phyloP scores from a whole-genome alignment of 129 eudicot genomes.

The Artemisia annua region DNA sequence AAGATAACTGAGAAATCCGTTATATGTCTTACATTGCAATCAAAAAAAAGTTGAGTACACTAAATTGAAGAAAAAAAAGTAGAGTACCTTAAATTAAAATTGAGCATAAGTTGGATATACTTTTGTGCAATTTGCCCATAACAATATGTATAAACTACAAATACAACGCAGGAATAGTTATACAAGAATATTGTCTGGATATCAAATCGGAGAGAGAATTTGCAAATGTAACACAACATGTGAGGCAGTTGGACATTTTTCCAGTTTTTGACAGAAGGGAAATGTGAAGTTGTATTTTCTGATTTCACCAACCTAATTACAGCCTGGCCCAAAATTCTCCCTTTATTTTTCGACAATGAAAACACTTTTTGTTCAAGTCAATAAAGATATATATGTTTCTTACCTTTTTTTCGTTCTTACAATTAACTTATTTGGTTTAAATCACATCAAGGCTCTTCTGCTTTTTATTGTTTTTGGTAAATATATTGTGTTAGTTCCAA shows the following conservation, averaged over 20 bases:
- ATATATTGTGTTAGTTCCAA: background rate
- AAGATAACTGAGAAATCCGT: too few species aligned
- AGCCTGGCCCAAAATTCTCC: conserved; percentile 22
- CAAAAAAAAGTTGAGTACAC: too few species aligned
- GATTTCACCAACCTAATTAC: conserved; percentile 33
- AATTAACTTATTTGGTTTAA: background rate
- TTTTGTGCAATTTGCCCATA: too few species aligned
- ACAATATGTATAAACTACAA: too few species aligned
- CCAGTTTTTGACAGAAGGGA: conserved; percentile 36
- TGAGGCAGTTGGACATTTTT: conserved; percentile 31
- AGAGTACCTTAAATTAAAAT: too few species aligned
- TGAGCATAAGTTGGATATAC: too few species aligned
- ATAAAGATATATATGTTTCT: background rate
- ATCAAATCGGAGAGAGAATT: too few species aligned
- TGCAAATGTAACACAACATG: conserved; percentile 29
- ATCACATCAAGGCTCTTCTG: background rate
- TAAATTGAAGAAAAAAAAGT: too few species aligned
- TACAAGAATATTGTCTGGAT: too few species aligned
- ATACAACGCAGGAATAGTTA: too few species aligned
- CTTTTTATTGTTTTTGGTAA: background rate
- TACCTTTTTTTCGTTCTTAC: background rate
- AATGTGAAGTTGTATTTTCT: conserved; percentile 30
- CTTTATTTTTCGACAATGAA: background rate
- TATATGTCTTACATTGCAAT: too few species aligned
- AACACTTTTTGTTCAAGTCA: background rate